Percentiles rank a stretch among this genome's conserved stretches.
These are phyloP conservation scores for Gossypium anomalum DNA, from an alignment of 345 rosid species.

Conservation along the genomic window DNA sequence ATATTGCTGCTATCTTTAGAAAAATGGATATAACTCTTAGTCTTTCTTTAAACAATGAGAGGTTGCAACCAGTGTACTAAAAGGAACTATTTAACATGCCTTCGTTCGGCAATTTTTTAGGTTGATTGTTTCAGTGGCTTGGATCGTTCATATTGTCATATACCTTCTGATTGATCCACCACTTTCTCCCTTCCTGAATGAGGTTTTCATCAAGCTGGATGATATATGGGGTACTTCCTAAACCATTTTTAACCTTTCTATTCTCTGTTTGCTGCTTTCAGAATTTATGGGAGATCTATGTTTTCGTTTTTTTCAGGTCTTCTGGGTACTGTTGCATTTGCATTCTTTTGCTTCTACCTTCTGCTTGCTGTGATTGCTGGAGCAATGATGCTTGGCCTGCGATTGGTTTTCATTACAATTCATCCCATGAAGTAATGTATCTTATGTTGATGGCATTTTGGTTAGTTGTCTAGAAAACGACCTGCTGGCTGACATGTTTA, in stretches of 20 bases:
- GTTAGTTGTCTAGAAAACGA: conserved; percentile 14
- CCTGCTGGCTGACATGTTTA: conserved; percentile 11
- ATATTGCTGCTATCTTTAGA: background rate
- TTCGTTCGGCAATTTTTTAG: conserved; percentile 28
- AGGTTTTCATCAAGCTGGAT: conserved; percentile 97
- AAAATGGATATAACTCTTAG: background rate
- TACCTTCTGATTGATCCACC: conserved; percentile 83
- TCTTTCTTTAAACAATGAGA: background rate
- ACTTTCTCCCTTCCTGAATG: conserved; percentile 84
- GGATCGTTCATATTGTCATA: conserved; percentile 89
- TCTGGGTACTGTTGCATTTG: conserved; percentile 90
- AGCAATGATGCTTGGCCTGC: conserved; percentile 95
- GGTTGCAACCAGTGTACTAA: background rate
- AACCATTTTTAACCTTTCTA: conserved; percentile 1
- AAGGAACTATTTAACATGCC: background rate
- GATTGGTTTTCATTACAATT: conserved; percentile 79
- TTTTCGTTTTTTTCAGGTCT: conserved; percentile 55
- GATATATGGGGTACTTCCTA: conserved; percentile 74
- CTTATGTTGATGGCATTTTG: conserved; percentile 13
- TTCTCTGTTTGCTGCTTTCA: background rate
- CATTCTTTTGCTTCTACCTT: conserved; percentile 95
- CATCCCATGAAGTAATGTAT: conserved; percentile 92
- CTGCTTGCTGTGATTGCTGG: conserved; percentile 94
- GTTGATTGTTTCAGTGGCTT: conserved; percentile 90
- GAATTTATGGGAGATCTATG: conserved; percentile 14